phyloP scores from a whole-genome alignment of 345 rosid species.

The Euphorbia lathyris region DNA sequence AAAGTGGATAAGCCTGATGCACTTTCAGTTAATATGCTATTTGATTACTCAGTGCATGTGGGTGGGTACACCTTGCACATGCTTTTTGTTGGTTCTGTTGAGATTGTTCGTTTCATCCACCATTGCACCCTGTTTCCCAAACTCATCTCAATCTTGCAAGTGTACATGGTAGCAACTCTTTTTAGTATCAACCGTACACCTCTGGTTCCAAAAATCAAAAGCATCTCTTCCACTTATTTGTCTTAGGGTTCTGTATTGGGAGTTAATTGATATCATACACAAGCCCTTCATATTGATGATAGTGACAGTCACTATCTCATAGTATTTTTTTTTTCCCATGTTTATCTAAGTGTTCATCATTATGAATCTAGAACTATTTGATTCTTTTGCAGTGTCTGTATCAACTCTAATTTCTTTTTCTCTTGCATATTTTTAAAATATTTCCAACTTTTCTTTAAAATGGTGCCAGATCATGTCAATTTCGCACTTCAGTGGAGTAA shows the following conservation, averaged over 20 bases:
- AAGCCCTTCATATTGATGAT: conserved; percentile 12
- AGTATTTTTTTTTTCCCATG: neutral
- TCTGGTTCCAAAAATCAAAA: conserved; percentile 7
- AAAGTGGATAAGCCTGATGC: conserved; percentile 1
- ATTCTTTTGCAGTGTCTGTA: conserved; percentile 4
- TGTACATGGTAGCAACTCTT: conserved; percentile 1
- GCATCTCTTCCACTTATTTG: conserved; percentile 4
- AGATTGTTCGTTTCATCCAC: conserved; percentile 11
- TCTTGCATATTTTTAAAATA: neutral
- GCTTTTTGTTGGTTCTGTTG: conserved; percentile 15
- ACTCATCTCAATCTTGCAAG: conserved; percentile 3
- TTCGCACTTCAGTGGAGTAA: conserved; percentile 6
- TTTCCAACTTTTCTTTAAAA: neutral
- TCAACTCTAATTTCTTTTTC: neutral
- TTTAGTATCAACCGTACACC: conserved; percentile 22
- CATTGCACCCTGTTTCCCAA: neutral
- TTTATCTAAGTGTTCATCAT: neutral
- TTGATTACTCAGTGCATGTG: conserved; percentile 7
- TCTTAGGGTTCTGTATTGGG: conserved; percentile 4
- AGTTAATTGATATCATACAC: conserved; percentile 8
- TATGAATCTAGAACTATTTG: neutral
- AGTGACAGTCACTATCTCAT: conserved; percentile 9
- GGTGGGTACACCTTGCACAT: conserved; percentile 22
- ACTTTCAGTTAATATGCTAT: conserved; percentile 12
- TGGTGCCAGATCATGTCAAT: neutral